phyloP scores from a whole-genome alignment of 768 basidiomycete species.

The Phaeotremella fagi region DNA sequence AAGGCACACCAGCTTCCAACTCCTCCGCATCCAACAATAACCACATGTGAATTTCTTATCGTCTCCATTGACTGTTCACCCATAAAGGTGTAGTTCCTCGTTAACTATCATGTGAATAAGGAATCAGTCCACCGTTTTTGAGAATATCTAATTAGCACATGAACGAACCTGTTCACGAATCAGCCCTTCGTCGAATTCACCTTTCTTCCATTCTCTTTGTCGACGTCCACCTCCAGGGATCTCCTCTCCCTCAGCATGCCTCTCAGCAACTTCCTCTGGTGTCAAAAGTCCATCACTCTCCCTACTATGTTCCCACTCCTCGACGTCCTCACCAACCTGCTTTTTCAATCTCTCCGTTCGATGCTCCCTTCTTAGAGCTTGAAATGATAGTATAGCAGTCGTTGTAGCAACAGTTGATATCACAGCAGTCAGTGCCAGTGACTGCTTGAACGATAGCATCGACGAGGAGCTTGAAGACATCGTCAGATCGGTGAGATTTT shows the following conservation, averaged over 20 bases:
- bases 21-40: constrained; percentile 90
- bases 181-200: constrained; percentile 62
- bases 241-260: constrained; percentile 16
- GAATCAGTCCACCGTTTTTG: constrained; percentile 1
- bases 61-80: constrained; percentile 80
- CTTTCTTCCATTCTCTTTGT: constrained; percentile 33
- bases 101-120: constrained; percentile 58
- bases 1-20: constrained; percentile 95
- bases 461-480: not conserved
- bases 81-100: constrained; percentile 91
- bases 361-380: constrained; percentile 44
- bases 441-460: constrained; percentile 18
- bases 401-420: constrained; percentile 39
- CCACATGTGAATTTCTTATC: constrained; percentile 69
- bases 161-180: constrained; percentile 60
- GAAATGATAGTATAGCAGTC: constrained; percentile 44
- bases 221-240: constrained; percentile 10
- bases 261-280: constrained; percentile 29
- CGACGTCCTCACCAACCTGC: constrained; percentile 42
- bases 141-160: not conserved
- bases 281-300: constrained; percentile 22
- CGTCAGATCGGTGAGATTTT: no score
- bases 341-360: constrained; percentile 43
- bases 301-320: constrained; percentile 32
- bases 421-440: constrained; percentile 42